Evolutionary conservation across 805 yeast species (phyloP).

Genomic region (Komagataella pastoris): DNA sequence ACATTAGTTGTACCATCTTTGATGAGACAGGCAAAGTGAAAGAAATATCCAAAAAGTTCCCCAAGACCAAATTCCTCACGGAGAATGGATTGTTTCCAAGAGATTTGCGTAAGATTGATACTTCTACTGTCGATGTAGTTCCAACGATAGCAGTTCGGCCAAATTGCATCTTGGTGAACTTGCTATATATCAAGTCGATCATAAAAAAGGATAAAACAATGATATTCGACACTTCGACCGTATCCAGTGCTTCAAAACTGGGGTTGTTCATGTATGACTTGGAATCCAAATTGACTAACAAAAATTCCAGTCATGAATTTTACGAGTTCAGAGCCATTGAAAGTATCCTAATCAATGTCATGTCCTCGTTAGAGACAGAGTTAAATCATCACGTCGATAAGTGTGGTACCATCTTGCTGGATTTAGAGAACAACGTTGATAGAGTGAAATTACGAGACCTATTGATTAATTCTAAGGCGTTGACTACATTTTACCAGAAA

Average conservation of each 20-base stretch:
- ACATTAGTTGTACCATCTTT: conserved; percentile 72
- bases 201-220: conserved; percentile 70
- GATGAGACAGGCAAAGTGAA: conserved; percentile 56
- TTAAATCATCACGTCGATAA: conserved; percentile 39
- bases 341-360: conserved; percentile 67
- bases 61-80: conserved; percentile 54
- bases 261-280: conserved; percentile 79
- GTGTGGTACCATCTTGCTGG: conserved; percentile 53
- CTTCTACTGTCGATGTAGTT: conserved; percentile 63
- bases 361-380: conserved; percentile 70
- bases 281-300: conserved; percentile 49
- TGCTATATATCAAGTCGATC: conserved; percentile 81
- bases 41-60: conserved; percentile 60
- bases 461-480: conserved; percentile 56
- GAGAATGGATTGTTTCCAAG: conserved; percentile 72
- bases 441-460: conserved; percentile 63
- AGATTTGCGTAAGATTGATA: conserved; percentile 76
- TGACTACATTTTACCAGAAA: conserved; percentile 65
- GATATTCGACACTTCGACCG: conserved; percentile 65
- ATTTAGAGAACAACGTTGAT: conserved; percentile 69
- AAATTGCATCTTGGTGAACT: conserved; percentile 65
- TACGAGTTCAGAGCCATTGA: conserved; percentile 82
- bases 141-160: conserved; percentile 79
- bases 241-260: conserved; percentile 51
- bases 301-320: conserved; percentile 25